Evolutionary conservation across 179 eudicot genomes (phyloP), one percentile per base, ranked within the genome.

Genomic region (Pouteria campechiana): DNA sequence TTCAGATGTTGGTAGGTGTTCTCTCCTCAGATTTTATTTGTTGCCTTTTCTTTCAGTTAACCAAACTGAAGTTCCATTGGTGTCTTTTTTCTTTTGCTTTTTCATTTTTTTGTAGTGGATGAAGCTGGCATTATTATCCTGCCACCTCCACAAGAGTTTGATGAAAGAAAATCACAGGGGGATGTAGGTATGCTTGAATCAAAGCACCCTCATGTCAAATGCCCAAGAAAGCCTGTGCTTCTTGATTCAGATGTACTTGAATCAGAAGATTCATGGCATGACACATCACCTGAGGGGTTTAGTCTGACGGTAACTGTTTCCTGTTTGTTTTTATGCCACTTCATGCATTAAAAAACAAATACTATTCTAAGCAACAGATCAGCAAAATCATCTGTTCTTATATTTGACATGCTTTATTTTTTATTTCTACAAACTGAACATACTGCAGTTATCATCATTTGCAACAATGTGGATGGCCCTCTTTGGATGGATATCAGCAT

Each of bases 391-490:
- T n/a, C n/a, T n/a, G n/a, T n/a, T n/a, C n/a, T n/a, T n/a, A n/a
- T n/a, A n/a, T n/a, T n/a, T n/a, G n/a, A n/a, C n/a, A n/a, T n/a
- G n/a, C n/a, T n/a, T n/a, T n/a, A n/a, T n/a, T n/a, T n/a, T n/a
- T n/a, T n/a, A n/a, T n/a, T n/a, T n/a, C n/a, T n/a, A n/a, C n/a
- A n/a, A n/a, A n/a, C n/a, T n/a, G n/a, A n/a, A n/a, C n/a, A n/a
- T n/a, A n/a, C 25, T 77, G 33, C 80, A 90, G 98, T 55, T 90
- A 43, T 90, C 95, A 24, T 76, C 93, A 22, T 90, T 90, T 67
- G 89, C 94, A 54, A 72, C 75, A 46, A 79, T 86, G 84, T 86
- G 81, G 78, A 74, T 65, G 69, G 68, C 94, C 18, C 78, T 90
- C 25, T 86, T 90, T 52, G 65, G 79, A 48, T 90, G 98, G 95